Conservation (phyloP, 345 rosid genomes). For the Moricandia moricandioides region DNA sequence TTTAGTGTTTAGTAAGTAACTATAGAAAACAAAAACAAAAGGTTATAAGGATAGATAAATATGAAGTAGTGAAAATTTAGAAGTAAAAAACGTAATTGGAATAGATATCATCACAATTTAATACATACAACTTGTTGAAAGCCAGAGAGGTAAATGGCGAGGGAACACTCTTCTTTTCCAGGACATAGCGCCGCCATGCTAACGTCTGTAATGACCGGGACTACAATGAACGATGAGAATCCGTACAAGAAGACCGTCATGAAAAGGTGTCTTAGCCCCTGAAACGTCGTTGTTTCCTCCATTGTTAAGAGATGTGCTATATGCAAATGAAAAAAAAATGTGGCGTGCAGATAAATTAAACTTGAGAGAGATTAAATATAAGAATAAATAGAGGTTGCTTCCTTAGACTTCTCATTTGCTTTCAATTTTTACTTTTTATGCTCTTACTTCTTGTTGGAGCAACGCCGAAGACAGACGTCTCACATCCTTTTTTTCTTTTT, state of each 20-base stretch:
- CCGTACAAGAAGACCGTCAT: constrained; percentile 58
- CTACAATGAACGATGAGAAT: constrained; percentile 43
- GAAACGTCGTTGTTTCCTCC: constrained; percentile 36
- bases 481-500: not conserved
- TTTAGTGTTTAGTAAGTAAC: not conserved
- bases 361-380: constrained; percentile 5
- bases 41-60: not conserved
- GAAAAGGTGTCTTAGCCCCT: constrained; percentile 53
- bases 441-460: constrained; percentile 32
- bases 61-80: not conserved
- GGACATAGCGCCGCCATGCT: constrained; percentile 88
- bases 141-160: constrained; percentile 84
- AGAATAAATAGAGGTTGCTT: constrained; percentile 19
- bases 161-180: constrained; percentile 70
- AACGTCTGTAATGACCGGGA: constrained; percentile 76
- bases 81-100: not conserved
- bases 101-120: not conserved
- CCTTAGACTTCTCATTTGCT: constrained; percentile 11
- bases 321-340: constrained; percentile 8
- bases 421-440: constrained; percentile 1
- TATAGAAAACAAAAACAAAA: not conserved
- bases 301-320: not conserved
- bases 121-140: constrained; percentile 70
- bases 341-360: not conserved
- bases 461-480: constrained; percentile 15